Conservation (phyloP, 208 protist species). For the Wallacemonas rigidus region DNA sequence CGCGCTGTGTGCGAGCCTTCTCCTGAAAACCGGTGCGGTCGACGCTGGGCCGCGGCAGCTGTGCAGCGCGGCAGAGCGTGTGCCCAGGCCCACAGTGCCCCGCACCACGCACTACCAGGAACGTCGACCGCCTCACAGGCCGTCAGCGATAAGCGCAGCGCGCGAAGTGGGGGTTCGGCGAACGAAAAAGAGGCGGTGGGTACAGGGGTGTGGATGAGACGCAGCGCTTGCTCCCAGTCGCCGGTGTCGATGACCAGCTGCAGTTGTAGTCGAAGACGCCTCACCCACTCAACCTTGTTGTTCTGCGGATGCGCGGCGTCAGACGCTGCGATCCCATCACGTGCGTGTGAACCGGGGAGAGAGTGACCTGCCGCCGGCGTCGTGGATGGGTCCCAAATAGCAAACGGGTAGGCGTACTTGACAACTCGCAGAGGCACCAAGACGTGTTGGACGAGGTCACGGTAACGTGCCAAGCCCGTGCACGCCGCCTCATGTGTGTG, state of each 20-base stretch:
- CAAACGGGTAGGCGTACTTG: constrained; percentile 4
- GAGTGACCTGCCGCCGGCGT: too few relatives aligned
- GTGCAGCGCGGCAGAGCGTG: background rate
- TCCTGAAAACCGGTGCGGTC: background rate
- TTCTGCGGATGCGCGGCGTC: background rate
- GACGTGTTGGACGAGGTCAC: background rate
- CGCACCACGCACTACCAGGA: background rate
- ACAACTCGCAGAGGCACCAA: constrained; percentile 11
- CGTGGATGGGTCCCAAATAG: constrained; percentile 12
- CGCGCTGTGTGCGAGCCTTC: background rate
- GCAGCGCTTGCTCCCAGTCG: constrained; percentile 58
- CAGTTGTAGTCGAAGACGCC: constrained; percentile 21
- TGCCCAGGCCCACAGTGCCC: background rate
- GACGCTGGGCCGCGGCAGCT: background rate
- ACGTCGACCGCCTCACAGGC: background rate
- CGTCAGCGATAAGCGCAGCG: background rate
- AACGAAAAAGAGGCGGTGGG: background rate
- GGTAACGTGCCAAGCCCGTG: background rate
- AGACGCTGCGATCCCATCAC: too few relatives aligned
- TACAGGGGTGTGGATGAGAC: background rate
- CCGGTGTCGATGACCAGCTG: constrained; percentile 43
- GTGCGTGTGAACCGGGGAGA: too few relatives aligned
- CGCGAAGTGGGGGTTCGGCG: background rate
- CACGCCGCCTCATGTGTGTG: background rate
- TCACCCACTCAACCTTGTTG: background rate